Conservation (phyloP, 352 stramenopile species). For the Phytopythium delawarense region DNA sequence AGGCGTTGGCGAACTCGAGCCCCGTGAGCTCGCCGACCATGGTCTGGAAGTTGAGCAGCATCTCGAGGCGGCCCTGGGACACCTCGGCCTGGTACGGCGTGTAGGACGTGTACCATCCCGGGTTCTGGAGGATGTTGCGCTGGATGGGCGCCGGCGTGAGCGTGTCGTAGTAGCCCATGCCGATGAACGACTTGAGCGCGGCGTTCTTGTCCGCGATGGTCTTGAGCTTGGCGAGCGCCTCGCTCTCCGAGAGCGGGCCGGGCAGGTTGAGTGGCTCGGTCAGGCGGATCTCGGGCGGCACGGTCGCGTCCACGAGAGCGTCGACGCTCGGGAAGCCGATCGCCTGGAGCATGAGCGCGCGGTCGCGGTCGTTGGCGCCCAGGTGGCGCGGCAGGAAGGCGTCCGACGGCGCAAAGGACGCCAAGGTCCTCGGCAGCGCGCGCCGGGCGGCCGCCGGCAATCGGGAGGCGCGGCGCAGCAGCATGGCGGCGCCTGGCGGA, state of each 20-base stretch:
- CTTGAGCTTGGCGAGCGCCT: conserved; percentile 90
- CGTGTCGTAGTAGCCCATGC: conserved; percentile 98
- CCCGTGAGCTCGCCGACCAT: conserved; percentile 96
- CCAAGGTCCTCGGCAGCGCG: conserved; percentile 5
- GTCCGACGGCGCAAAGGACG: conserved; percentile 46
- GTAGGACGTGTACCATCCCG: conserved; percentile 98
- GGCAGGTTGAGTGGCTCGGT: conserved; percentile 52
- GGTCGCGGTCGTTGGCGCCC: conserved; percentile 82
- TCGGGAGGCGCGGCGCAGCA: conserved; percentile 6
- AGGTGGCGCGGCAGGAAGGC: conserved; percentile 80
- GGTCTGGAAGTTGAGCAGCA: conserved; percentile 99
- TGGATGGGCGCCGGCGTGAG: conserved; percentile 95
- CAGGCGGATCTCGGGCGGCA: conserved; percentile 92
- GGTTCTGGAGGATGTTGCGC: conserved; percentile 98
- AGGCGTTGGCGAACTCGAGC: conserved; percentile 96
- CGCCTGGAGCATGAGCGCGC: conserved; percentile 89
- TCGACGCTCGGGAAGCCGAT: conserved; percentile 94
- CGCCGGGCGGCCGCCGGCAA: conserved; percentile 1
- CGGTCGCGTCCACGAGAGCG: conserved; percentile 91
- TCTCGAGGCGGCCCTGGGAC: conserved; percentile 97
- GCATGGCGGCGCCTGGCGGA: not conserved
- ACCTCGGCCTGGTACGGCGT: conserved; percentile 99
- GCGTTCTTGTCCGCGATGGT: conserved; percentile 95
- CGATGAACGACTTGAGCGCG: conserved; percentile 96
- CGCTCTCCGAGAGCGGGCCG: conserved; percentile 87